A percentile compares a stretch with the other conserved stretches of the same genome.
These are phyloP conservation scores for Magnusiomyces magnusii DNA, from an alignment of 1,139 yeast genomes.

Conservation along the genomic window DNA sequence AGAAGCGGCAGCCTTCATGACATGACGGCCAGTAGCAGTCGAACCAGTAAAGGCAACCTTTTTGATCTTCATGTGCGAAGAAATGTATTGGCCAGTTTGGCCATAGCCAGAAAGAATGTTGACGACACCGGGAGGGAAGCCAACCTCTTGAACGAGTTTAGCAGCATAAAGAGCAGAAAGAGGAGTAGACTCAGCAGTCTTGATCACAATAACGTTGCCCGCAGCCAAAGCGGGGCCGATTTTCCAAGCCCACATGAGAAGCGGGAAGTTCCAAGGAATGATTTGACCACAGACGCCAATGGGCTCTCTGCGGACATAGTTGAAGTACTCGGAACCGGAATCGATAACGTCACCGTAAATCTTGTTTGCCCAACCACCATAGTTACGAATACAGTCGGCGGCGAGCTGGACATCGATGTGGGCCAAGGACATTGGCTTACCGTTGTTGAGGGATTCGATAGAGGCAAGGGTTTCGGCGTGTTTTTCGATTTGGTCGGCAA, in stretches of 20 bases:
- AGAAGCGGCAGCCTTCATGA: conserved; percentile 63
- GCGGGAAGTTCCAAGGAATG: conserved; percentile 89
- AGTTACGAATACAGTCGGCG: conserved; percentile 52
- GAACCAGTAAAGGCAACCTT: conserved; percentile 87
- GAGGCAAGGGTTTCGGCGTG: conserved; percentile 54
- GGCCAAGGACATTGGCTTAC: conserved; percentile 57
- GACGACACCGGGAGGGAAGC: conserved; percentile 73
- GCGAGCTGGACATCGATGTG: conserved; percentile 52
- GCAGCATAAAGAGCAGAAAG: conserved; percentile 61
- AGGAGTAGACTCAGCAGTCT: conserved; percentile 75
- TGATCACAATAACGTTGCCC: conserved; percentile 73
- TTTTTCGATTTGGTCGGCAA: conserved; percentile 58
- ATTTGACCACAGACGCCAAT: conserved; percentile 78
- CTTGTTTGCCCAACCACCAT: conserved; percentile 82
- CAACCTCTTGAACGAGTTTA: conserved; percentile 56
- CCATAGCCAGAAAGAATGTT: conserved; percentile 76
- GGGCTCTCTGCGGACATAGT: conserved; percentile 57
- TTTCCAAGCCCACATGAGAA: conserved; percentile 81
- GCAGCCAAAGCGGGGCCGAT: conserved; percentile 77
- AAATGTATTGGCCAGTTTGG: conserved; percentile 59
- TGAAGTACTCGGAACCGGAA: conserved; percentile 54
- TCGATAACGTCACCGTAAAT: conserved; percentile 60
- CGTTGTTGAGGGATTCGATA: conserved; percentile 76
- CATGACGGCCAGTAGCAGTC: conserved; percentile 70
- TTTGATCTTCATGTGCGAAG: conserved; percentile 59